phyloP scores from a whole-genome alignment of 73 alveolate species.

The Paramecium tetraurelia region DNA sequence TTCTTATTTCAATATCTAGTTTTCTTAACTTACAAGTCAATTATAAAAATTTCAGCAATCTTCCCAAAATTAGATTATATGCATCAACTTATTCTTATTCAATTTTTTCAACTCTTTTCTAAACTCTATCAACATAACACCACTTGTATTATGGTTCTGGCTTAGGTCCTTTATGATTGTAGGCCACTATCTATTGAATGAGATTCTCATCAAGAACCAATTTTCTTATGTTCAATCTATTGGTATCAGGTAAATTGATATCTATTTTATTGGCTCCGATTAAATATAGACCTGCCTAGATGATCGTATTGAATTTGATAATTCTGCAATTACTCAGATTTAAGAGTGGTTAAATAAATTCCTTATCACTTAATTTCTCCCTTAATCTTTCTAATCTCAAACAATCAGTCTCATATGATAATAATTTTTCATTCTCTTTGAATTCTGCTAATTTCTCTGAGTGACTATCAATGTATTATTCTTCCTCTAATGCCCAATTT shows the following conservation, averaged over 20 bases:
- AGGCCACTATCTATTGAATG: slow-evolving; percentile 53
- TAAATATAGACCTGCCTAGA: slow-evolving; percentile 85
- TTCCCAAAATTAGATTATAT: slow-evolving; percentile 50
- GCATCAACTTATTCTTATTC: slow-evolving; percentile 40
- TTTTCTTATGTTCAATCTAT: slow-evolving; percentile 89
- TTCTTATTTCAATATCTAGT: slow-evolving; percentile 55
- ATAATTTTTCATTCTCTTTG: slow-evolving; percentile 57
- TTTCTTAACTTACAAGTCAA: slow-evolving; percentile 51
- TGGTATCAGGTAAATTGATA: slow-evolving; percentile 83
- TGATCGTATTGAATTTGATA: slow-evolving; percentile 80
- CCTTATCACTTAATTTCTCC: slow-evolving; percentile 11
- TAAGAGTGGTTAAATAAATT: not conserved
- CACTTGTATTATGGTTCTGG: slow-evolving; percentile 83
- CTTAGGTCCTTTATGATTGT: slow-evolving; percentile 86
- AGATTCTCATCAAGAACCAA: slow-evolving; percentile 82
- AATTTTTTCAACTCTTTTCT: slow-evolving; percentile 51
- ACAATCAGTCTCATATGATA: slow-evolving; percentile 49
- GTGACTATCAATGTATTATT: slow-evolving; percentile 54
- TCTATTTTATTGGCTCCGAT: slow-evolving; percentile 72
- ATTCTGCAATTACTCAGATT: slow-evolving; percentile 72
- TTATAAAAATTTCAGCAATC: slow-evolving; percentile 40
- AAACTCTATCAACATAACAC: slow-evolving; percentile 61
- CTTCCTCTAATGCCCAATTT: slow-evolving; percentile 70
- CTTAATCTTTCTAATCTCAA: slow-evolving; percentile 6
- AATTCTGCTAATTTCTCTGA: slow-evolving; percentile 44